phyloP scores from a whole-genome alignment of 2,329 filamentous ascomycete species.

The Fusarium nodosum region DNA sequence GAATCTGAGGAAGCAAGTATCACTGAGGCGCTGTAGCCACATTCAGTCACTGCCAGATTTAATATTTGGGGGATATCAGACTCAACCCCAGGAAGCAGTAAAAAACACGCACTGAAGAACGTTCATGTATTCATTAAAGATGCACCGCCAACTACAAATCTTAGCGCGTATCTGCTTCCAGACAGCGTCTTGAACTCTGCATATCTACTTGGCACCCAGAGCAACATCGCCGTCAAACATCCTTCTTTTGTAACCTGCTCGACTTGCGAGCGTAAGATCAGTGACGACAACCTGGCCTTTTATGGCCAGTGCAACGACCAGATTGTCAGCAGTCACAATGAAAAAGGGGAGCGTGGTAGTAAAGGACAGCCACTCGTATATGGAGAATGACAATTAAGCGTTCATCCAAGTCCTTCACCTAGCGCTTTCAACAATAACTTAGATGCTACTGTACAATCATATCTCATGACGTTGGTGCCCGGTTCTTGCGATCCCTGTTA shows the following conservation, averaged over 20 bases:
- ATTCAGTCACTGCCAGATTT: background rate
- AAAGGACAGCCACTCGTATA: slow-evolving; percentile 37
- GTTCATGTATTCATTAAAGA: slow-evolving; percentile 52
- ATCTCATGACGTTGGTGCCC: slow-evolving; percentile 47
- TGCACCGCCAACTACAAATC: slow-evolving; percentile 46
- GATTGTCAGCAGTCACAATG: slow-evolving; percentile 39
- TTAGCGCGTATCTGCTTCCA: slow-evolving; percentile 41
- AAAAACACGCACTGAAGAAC: slow-evolving; percentile 13
- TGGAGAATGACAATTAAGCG: slow-evolving; percentile 33
- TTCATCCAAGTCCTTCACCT: slow-evolving; percentile 43
- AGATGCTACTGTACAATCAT: slow-evolving; percentile 48
- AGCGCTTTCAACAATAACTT: slow-evolving; percentile 42
- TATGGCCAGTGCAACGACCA: slow-evolving; percentile 23
- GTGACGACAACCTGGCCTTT: slow-evolving; percentile 22
- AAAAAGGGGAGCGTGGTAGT: slow-evolving; percentile 40
- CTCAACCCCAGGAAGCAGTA: background rate
- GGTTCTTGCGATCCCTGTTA: slow-evolving; percentile 50
- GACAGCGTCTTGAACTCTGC: slow-evolving; percentile 43
- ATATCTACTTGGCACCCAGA: slow-evolving; percentile 41
- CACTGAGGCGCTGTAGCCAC: background rate
- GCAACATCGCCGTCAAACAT: slow-evolving; percentile 40
- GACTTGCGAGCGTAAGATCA: slow-evolving; percentile 29
- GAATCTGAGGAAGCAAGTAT: background rate
- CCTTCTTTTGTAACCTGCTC: slow-evolving; percentile 38
- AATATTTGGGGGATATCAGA: too few relatives aligned